Base-by-base conservation (phyloP, 1,284 basidiomycete genomes). In the Trichosporon inkin region DNA sequence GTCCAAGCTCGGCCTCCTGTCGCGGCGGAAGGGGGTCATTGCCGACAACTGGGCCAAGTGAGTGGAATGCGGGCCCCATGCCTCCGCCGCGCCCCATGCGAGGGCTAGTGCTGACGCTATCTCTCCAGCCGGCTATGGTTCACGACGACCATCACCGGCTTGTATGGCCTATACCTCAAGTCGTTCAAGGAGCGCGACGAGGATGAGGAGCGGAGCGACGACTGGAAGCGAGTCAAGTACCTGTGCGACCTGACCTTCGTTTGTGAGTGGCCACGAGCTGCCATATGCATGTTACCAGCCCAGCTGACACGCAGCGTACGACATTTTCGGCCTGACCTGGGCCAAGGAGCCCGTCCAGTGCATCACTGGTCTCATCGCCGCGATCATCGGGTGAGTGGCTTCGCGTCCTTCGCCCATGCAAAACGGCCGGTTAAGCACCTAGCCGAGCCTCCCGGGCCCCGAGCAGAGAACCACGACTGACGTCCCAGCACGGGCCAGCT, bases 401-500 rank as follows among this genome's bases (percentile, higher is more conserved):
- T 32, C 28, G 4, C 8, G 28, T n/a, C n/a, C n/a, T n/a, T n/a
- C n/a, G n/a, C n/a, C n/a, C n/a, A n/a, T n/a, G n/a, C n/a, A 36
- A n/a, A 47, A 28, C 22, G 28, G 44, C 44, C 44, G 44, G 44
- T 16, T 49, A 49, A 49, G 22, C 10, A 8, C 8, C 22, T 49
- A 49, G 7, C 44, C 44, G 44, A 49, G 16, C 11, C 5, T 17
- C n/a, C n/a, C 47, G 59, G 41, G 53, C 44, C 6, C 44, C 44
- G 44, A 28, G 16, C 51, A 22, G 47, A 32, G 2, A 16, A 19
- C 54, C 16, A 19, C n/a, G 22, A 54, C 53, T 57, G 41, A 56
- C 40, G 53, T n/a, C 62, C n/a, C 59, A 94, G 92, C 54, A 55
- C 54, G 40, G 55, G 59, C 36, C 59, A 61, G 28, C 54, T 64